Base-by-base conservation (phyloP, 306 rosid species). In the Rosa persica region DNA sequence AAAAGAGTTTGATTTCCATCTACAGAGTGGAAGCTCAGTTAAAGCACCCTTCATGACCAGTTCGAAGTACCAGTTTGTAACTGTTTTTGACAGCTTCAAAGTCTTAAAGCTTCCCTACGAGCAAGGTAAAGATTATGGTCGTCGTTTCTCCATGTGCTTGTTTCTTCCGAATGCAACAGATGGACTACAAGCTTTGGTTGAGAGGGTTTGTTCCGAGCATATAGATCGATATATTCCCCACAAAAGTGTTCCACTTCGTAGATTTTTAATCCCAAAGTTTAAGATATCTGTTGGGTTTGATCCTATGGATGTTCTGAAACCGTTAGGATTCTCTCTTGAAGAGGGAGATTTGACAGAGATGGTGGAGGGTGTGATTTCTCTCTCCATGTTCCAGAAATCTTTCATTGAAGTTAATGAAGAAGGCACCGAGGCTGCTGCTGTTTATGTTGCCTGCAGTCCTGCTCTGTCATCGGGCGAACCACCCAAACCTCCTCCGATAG, bases 261-360 rank as follows among this genome's bases (percentile, higher is more conserved):
- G 78, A 1, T 25, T 86, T 12, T 34, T 75, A 58, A 83, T 86
- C 38, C 89, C 80, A 23, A 78, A 55, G 49, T 86, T 83, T 73
- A 78, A 78, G 16, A 40, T 86, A 20, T 49, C 72, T 1, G 72
- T 34, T 30, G 17, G 4, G 0, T 86, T 83, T 5, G 19, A 42
- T 0, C 62, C 74, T 19, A 12, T 23, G 0, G 0, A 47, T 1
- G 36, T 10, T 42, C 34, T 83, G 19, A 4, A 67, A 19, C 47
- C 71, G 0, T 58, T 86, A 36, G 83, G 89, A 62, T 27, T 81
- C 0, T 51, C 0, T 4, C n/a, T 34, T 19, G 73, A 0, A 1
- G 67, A 7, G 36, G 80, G 79, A 6, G 83, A 49, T 17, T 44
- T 83, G 3, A 64, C 80, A 38, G 84, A 76, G 20, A 70, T 83